A percentile compares a stretch with the other conserved stretches of the same genome.
Evolutionary conservation across 192 early-diverging fungal genomes (phyloP).

Genomic region (Rhizophagus prolifer): DNA sequence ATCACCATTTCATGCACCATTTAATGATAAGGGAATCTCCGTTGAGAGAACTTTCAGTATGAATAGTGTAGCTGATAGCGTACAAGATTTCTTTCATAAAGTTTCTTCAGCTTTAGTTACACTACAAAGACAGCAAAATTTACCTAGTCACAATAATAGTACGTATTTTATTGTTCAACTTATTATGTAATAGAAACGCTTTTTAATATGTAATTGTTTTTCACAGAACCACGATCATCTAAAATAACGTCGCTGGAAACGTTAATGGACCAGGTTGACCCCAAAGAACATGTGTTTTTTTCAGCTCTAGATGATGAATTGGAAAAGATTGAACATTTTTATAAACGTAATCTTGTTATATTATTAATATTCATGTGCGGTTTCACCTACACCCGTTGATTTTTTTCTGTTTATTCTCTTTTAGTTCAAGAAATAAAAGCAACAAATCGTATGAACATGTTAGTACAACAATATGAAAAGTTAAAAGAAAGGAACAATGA

Average conservation of each 20-base stretch:
- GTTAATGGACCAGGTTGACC: neutral
- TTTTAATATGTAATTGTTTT: no score
- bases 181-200: neutral
- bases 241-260: neutral
- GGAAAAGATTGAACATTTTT: neutral
- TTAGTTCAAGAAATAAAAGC: neutral
- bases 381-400: neutral
- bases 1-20: neutral
- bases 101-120: neutral
- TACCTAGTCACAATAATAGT: neutral
- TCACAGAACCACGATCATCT: neutral
- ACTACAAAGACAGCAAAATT: neutral
- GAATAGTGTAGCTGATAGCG: neutral
- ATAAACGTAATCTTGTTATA: neutral
- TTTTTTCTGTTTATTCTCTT: neutral
- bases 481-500: neutral
- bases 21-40: neutral
- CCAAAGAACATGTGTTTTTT: neutral
- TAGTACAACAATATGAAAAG: neutral
- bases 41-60: neutral
- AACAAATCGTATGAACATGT: neutral
- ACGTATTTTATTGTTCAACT: neutral
- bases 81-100: neutral
- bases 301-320: neutral
- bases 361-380: neutral